Base-by-base conservation (phyloP, 2,329 filamentous ascomycete genomes). In the Penicillium fuscoglaucum region DNA sequence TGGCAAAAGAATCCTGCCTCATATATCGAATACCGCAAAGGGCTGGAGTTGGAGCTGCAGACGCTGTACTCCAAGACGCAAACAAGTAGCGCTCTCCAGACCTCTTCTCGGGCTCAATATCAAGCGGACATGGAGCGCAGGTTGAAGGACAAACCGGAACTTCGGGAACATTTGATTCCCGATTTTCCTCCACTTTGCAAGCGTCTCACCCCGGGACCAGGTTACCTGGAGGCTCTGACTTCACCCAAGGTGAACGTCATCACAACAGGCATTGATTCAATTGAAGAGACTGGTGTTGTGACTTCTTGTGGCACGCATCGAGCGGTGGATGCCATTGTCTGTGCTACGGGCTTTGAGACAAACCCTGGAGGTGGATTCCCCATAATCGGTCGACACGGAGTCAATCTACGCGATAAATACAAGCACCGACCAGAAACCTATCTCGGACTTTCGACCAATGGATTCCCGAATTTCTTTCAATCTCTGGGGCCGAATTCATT, bases 11-110 rank as follows among this genome's bases (percentile, higher is more conserved):
- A 46, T 29, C 43, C 43, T 17, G 26, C 43, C 43, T 46, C 26
- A 10, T 65, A 72, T 45, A 59, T 72, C 48, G 62, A 70, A 35
- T 74, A 75, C 58, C 64, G 74, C 13, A 76, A 74, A 61, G 68
- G 65, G 19, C 67, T 77, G 3, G 68, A 71, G 39, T 24, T 61
- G 28, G 67, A 67, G 40, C 63, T 72, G 64, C 73, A 68, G 61
- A 31, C 58, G 6, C 43, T 60, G 21, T 70, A 66, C 52, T 53
- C 62, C n/a, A 45, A 66, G 6, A 63, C 65, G 17, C 63, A 67
- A 26, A 58, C 58, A 41, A 58, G 61, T 5, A 60, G 57, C 1
- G 59, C 60, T 39, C 60, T 66, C 31, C 64, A 67, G 35, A 54
- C 52, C 31, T 26, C 15, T n/a, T 17, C 47, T 24, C 31, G 47